Evolutionary conservation across 176 grass and related monocot genomes (phyloP), one percentile per base, ranked within the genome.

Genomic region (Oryza meridionalis): DNA sequence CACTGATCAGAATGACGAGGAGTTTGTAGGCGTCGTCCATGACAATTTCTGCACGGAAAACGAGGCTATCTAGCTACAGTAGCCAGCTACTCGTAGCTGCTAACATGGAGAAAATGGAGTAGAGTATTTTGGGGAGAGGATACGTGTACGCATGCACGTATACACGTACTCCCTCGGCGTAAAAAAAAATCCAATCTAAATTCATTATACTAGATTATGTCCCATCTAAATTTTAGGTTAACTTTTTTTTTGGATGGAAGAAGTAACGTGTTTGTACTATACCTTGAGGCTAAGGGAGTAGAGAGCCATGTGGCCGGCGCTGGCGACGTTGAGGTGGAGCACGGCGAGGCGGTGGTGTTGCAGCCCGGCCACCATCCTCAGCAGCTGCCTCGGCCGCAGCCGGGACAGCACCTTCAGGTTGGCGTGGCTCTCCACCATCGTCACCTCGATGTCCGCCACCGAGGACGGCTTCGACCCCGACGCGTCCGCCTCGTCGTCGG

Each of bases 281-380:
- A 95, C 94, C 94, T 93, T 96, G 73, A 96, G 88, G 82, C 88
- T 93, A 26, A 96, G 82, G 2, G 86, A 96, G 88, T 89, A 96
- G 83, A 96, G 86, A 1, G 66, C 84, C 68, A 82, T 87, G 15
- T 72, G 27, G 33, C 85, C 73, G 62, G 81, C 80, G 31, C 71
- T 89, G 32, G 90, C 72, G 19, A 84, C 87, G 75, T 91, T 96
- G 88, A 96, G 91, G 82, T 96, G 94, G 63, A 92, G 86, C 47
- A 88, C 82, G 72, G 88, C 88, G 68, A 96, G 84, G 2, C 84
- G 81, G 85, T 90, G 78, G 8, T 13, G 78, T 44, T 93, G 91
- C 77, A 96, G 81, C 5, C 84, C 84, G 32, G 70, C 29, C 27
- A 93, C 72, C 4, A 96, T 75, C 68, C 89, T 84, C 67, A 87